Base-by-base conservation (phyloP, 2,329 filamentous ascomycete genomes). In the Herpotrichia juniperi region DNA sequence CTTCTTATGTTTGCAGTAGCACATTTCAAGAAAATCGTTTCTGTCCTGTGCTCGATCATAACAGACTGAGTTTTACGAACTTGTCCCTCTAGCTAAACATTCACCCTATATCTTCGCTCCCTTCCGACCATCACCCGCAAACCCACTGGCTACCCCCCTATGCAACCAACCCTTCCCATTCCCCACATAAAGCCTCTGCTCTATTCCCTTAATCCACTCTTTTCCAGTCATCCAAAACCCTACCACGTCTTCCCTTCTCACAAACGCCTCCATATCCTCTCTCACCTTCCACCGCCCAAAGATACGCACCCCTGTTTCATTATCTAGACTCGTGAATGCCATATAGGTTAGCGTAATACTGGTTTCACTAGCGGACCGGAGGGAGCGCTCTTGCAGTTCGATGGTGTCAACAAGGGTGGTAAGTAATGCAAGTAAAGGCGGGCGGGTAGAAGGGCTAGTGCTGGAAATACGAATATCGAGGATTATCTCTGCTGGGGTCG, bases 141-240 rank as follows among this genome's bases (percentile, higher is more conserved):
- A 61, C 22, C 63, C 55, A 48, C 32, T 48, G 6, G 50, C 54
- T 14, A 8, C 25, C 12, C 51, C 46, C 35, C 57, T 47, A 59
- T 72, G 64, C 49, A 72, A 58, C 68, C 65, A 72, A 1, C 67
- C 69, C 50, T 69, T 72, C 32, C 62, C 63, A 55, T 73, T 73
- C 37, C 61, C 63, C 34, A 69, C 50, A 59, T 68, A 72, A 4
- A 56, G 53, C 43, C 68, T 61, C 56, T 66, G 58, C 54, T 69
- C 67, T 62, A 72, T 68, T 19, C 44, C 54, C 42, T 48, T 61
- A 16, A 70, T 52, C 31, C 61, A 44, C 11, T 59, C 62, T 46
- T 70, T 69, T 28, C 51, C 59, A 26, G 35, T 58, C 46, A 56
- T 55, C 70, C 66, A 74, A 54, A 71, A 71, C 4, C 22, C 53